Evolutionary conservation across 805 yeast genomes (phyloP).

Genomic region (Metschnikowia baotianmanensis): DNA sequence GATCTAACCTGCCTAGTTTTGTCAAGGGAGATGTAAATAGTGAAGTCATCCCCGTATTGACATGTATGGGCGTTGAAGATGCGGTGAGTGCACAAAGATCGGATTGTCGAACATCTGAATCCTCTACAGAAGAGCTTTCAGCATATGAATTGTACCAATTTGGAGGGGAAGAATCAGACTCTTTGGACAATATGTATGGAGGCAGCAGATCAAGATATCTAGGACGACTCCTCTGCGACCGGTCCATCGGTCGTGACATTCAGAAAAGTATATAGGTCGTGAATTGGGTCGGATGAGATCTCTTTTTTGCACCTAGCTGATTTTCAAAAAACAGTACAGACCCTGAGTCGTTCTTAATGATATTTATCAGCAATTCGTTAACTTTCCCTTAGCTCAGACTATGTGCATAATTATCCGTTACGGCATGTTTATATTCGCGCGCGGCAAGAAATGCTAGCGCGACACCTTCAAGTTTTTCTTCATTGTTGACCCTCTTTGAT

Average conservation of each 20-base stretch:
- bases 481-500: too few species aligned
- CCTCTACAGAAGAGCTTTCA: slow-evolving; percentile 2
- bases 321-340: too few species aligned
- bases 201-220: slow-evolving; percentile 6
- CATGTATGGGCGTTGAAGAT: slow-evolving; percentile 26
- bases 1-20: slow-evolving; percentile 33
- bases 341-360: too few species aligned
- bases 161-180: slow-evolving; percentile 1
- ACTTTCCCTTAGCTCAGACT: too few species aligned
- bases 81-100: slow-evolving; percentile 6
- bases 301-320: too few species aligned
- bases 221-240: slow-evolving; percentile 1
- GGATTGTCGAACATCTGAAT: not conserved
- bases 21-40: slow-evolving; percentile 35
- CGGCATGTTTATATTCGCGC: too few species aligned
- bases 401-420: too few species aligned
- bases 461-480: too few species aligned
- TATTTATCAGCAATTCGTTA: too few species aligned
- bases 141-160: slow-evolving; percentile 1
- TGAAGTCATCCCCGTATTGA: slow-evolving; percentile 14
- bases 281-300: too few species aligned
- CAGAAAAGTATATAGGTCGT: too few species aligned
- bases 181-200: not conserved
- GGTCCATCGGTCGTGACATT: slow-evolving; percentile 1
- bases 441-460: too few species aligned